Base-by-base conservation (phyloP, 495 filamentous ascomycete genomes). In the Annulohypoxylon bovei region DNA sequence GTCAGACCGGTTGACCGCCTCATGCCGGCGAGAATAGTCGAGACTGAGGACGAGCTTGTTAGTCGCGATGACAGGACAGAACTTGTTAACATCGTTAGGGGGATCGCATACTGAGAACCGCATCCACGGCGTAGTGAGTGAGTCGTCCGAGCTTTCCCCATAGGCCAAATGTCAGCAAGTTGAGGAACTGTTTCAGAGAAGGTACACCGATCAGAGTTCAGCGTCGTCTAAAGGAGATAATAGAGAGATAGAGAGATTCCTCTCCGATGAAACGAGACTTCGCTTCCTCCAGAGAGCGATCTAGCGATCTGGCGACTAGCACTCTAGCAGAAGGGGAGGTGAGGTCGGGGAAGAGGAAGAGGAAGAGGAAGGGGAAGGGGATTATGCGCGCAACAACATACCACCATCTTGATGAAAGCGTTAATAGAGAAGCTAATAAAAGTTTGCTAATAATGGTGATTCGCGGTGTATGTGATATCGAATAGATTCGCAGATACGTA, bases 1-100 rank as follows among this genome's bases (percentile, higher is more conserved):
- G 95, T 97, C 77, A 99, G 86, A 76, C 95, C 95, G 39, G 95
- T 98, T 59, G 93, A 97, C 49, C 95, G 93, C 80, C 95, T 93
- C 83, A 99, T 92, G 72, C 95, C 95, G 18, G 95, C 95, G 46
- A 99, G 91, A 76, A 98, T 94, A 62, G 95, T 91, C 47, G 95
- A 99, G 80, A 99, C 92, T 95, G 73, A 40, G 33, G 35, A 30
- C 7, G 46, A 50, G 47, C n/a, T 58, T 18, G 70, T 81, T 70
- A 81, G 74, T 52, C 28, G 68, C 62, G 4, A 16, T 3, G 4
- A 25, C 25, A 3, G 0, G 14, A 18, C 2, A 14, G 14, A 20
- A 20, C 5, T 14, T n/a, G 23, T n/a, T 18, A 28, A 30, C 5
- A 46, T 54, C 1, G 6, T 27, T 1, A 14, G 12, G 47, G 20